A percentile compares a stretch with the other conserved stretches of the same genome.
Conservation (phyloP, 306 rosid species). For the Quercus mongolica region DNA sequence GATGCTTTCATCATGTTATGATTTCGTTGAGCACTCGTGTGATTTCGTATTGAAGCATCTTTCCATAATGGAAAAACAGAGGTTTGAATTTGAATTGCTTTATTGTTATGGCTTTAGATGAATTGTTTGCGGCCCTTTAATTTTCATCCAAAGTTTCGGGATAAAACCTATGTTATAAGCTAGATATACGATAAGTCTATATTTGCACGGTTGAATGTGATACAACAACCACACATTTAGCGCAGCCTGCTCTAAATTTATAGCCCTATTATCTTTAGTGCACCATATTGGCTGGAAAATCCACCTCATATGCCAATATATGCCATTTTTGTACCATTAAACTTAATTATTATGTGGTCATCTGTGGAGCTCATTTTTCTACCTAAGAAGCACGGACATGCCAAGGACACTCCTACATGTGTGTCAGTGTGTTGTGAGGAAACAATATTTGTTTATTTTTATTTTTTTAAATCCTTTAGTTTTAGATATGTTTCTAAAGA, state of each 20-base stretch:
- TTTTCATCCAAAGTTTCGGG: background rate
- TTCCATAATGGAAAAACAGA: slow-evolving; percentile 65
- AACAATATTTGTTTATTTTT: too few relatives aligned
- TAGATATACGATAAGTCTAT: background rate
- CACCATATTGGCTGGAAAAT: background rate
- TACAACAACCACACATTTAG: background rate
- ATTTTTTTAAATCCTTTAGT: background rate
- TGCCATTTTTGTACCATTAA: too few relatives aligned
- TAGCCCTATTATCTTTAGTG: background rate
- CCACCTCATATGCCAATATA: too few relatives aligned
- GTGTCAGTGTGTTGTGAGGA: too few relatives aligned
- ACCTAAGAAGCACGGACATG: too few relatives aligned
- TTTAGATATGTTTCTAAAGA: background rate
- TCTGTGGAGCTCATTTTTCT: background rate
- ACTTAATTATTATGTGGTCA: background rate
- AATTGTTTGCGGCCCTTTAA: slow-evolving; percentile 3
- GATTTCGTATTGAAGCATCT: slow-evolving; percentile 75
- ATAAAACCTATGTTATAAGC: background rate
- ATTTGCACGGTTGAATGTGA: background rate
- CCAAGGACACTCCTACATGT: too few relatives aligned
- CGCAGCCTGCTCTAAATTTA: background rate
- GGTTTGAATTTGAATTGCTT: slow-evolving; percentile 39
- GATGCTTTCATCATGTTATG: slow-evolving; percentile 72
- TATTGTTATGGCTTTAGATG: background rate
- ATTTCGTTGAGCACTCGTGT: slow-evolving; percentile 74